Conservation (phyloP, 768 basidiomycete species). For the Crassisporium funariophilum region DNA sequence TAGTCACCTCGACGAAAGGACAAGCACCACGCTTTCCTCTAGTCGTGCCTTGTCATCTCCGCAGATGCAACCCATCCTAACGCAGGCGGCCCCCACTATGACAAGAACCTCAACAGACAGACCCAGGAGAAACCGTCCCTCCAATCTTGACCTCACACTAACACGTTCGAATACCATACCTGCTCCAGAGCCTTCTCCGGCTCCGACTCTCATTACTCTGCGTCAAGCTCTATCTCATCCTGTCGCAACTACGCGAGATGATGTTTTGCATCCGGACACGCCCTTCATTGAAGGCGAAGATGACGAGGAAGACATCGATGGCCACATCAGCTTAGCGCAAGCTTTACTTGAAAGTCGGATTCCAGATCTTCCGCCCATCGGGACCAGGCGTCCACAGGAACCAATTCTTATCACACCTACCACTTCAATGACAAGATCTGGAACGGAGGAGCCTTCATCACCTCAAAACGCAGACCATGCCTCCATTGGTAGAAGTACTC, state of each 20-base stretch:
- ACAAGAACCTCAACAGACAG: slow-evolving; percentile 31
- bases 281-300: slow-evolving; percentile 52
- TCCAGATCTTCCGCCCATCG: slow-evolving; percentile 72
- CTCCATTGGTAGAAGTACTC: slow-evolving; percentile 31
- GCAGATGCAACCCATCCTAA: slow-evolving; percentile 24
- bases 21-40: slow-evolving; percentile 55
- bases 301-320: slow-evolving; percentile 62
- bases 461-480: slow-evolving; percentile 50
- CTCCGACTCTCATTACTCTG: slow-evolving; percentile 63
- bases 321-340: slow-evolving; percentile 71
- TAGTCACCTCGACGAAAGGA: slow-evolving; percentile 82
- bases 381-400: slow-evolving; percentile 64
- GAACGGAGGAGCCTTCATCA: slow-evolving; percentile 48
- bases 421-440: slow-evolving; percentile 30
- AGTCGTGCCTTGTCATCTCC: slow-evolving; percentile 27
- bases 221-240: slow-evolving; percentile 61
- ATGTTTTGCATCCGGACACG: slow-evolving; percentile 35
- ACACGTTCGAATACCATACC: slow-evolving; percentile 38
- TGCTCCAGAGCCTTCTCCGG: slow-evolving; percentile 56
- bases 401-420: slow-evolving; percentile 64
- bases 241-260: slow-evolving; percentile 34
- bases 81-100: slow-evolving; percentile 21
- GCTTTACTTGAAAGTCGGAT: slow-evolving; percentile 78
- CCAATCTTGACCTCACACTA: slow-evolving; percentile 65
- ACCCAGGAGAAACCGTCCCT: slow-evolving; percentile 57